Conservation (phyloP, 805 yeast species). For the Saturnispora quitensis region DNA sequence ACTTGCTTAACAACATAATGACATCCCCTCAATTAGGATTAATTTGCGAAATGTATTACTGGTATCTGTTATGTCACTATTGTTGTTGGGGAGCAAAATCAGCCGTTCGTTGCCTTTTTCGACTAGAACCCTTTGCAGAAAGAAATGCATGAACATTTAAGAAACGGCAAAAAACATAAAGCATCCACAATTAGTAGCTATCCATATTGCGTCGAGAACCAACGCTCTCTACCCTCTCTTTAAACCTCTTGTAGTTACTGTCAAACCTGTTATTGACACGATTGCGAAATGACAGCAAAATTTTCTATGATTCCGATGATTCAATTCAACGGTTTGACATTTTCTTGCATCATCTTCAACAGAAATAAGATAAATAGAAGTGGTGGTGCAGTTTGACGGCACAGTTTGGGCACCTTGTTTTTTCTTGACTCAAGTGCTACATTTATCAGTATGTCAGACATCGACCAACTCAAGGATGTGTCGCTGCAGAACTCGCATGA, state of each 20-base stretch:
- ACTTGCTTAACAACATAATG: too few relatives aligned
- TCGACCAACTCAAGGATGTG: background rate
- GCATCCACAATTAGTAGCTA: too few relatives aligned
- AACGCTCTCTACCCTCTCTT: too few relatives aligned
- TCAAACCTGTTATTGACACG: background rate
- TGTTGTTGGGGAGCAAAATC: background rate
- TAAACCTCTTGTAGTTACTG: too few relatives aligned
- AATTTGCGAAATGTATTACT: too few relatives aligned
- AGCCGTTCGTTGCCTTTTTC: background rate
- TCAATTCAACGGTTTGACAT: background rate
- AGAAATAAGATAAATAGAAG: background rate
- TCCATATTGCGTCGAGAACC: too few relatives aligned
- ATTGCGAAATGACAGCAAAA: background rate
- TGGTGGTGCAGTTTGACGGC: background rate
- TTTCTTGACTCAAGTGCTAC: background rate
- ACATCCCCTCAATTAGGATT: too few relatives aligned
- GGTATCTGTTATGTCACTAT: background rate
- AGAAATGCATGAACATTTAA: too few relatives aligned
- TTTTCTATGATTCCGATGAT: background rate
- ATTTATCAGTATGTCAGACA: background rate
- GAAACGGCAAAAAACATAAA: too few relatives aligned
- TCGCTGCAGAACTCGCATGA: background rate
- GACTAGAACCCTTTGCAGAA: background rate
- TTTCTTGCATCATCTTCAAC: background rate
- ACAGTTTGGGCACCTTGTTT: background rate